A percentile compares a stretch with the other conserved stretches of the same genome.
phyloP scores from a whole-genome alignment of 139 green algal species.

The Haematococcus lacustris region DNA sequence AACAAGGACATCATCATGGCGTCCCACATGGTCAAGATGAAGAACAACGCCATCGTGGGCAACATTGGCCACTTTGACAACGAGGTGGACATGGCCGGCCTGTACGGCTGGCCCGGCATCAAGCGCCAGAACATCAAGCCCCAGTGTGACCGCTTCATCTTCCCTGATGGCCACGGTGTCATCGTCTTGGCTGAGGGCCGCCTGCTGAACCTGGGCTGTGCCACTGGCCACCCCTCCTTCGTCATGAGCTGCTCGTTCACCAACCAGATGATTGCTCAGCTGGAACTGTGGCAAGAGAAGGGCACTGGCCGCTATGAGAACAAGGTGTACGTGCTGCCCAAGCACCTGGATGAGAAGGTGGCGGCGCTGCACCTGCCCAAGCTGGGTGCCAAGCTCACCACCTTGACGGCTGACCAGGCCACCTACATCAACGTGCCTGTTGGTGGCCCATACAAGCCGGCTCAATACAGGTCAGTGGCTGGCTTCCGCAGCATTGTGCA shows the following conservation, averaged over 20 bases:
- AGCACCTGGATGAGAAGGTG: constrained; percentile 99
- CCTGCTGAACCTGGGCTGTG: constrained; percentile 99
- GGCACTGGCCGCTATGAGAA: constrained; percentile 94
- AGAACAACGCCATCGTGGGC: constrained; percentile 99
- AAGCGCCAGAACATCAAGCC: constrained; percentile 99
- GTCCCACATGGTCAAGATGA: constrained; percentile 97
- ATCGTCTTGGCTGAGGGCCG: constrained; percentile 98
- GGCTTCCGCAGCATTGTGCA: no score
- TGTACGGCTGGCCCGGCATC: constrained; percentile 74
- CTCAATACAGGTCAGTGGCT: constrained; percentile 82
- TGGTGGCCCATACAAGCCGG: constrained; percentile 95
- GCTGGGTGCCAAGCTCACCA: constrained; percentile 94
- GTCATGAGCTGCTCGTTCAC: constrained; percentile 99
- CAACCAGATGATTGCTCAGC: constrained; percentile 98
- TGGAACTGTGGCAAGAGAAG: constrained; percentile 99
- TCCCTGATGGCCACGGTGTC: constrained; percentile 96
- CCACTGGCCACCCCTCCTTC: constrained; percentile 97
- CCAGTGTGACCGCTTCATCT: constrained; percentile 94
- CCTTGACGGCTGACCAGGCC: constrained; percentile 82
- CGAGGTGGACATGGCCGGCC: constrained; percentile 98
- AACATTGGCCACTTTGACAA: constrained; percentile 99
- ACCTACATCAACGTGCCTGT: constrained; percentile 94
- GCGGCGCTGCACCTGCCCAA: constrained; percentile 91
- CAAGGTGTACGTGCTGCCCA: constrained; percentile 99
- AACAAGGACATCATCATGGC: constrained; percentile 99